phyloP scores from a whole-genome alignment of 2,329 filamentous ascomycete genomes.

The Aotearoamyces nothofagi region DNA sequence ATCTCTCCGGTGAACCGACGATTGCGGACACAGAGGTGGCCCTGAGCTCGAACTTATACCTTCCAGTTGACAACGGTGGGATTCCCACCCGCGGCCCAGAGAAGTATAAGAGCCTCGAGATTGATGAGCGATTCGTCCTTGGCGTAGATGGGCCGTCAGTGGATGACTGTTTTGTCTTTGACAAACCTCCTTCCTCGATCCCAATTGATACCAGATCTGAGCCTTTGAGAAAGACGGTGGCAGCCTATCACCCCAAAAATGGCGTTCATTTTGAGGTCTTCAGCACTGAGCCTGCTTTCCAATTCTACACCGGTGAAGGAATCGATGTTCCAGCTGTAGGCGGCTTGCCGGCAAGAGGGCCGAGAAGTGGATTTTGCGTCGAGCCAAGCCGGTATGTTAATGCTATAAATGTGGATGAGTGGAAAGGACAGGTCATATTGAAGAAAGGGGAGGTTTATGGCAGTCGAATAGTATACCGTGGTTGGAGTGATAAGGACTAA shows the following conservation, averaged over 20 bases:
- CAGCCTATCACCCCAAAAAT: constrained; percentile 58
- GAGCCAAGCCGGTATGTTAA: constrained; percentile 89
- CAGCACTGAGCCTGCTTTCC: constrained; percentile 90
- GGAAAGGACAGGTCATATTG: constrained; percentile 64
- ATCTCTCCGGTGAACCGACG: constrained; percentile 37
- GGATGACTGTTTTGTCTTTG: constrained; percentile 79
- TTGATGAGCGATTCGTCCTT: constrained; percentile 55
- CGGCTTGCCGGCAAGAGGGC: constrained; percentile 43
- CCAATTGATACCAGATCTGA: constrained; percentile 33
- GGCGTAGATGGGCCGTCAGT: constrained; percentile 53
- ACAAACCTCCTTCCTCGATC: constrained; percentile 21
- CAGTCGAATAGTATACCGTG: constrained; percentile 66
- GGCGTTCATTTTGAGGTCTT: constrained; percentile 72
- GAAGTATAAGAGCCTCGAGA: constrained; percentile 45
- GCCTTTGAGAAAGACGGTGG: constrained; percentile 51
- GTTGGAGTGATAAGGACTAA: constrained; percentile 53
- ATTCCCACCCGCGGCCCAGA: constrained; percentile 60
- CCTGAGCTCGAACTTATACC: constrained; percentile 45
- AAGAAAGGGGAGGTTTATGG: constrained; percentile 80
- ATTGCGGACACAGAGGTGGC: constrained; percentile 47
- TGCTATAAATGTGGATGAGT: constrained; percentile 66
- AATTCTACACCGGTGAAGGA: constrained; percentile 86
- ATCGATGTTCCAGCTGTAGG: constrained; percentile 59
- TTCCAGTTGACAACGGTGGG: constrained; percentile 55
- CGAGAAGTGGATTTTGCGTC: constrained; percentile 72